Percentiles rank a stretch among this genome's conserved stretches.
phyloP scores from a whole-genome alignment of 257 asterid species.

The Solanum chiquidenum region DNA sequence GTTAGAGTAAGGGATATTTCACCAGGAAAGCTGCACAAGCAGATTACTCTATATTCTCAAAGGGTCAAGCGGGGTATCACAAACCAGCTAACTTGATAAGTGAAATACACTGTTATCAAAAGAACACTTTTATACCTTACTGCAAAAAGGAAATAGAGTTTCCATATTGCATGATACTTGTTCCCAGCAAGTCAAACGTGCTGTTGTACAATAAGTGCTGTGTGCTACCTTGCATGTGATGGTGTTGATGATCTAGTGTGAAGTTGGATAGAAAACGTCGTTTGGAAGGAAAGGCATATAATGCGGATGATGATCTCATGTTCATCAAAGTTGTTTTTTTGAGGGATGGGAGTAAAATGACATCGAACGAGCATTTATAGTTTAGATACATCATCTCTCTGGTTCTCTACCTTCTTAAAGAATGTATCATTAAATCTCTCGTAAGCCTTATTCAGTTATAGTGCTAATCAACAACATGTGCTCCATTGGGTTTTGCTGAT shows the following conservation, averaged over 20 bases:
- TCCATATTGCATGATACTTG: neutral
- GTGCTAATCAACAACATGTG: neutral
- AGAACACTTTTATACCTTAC: neutral
- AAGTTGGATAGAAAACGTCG: neutral
- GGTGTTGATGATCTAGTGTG: neutral
- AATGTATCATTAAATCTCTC: neutral
- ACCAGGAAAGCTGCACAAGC: neutral
- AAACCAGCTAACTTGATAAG: neutral
- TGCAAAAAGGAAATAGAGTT: neutral
- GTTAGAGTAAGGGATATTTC: neutral
- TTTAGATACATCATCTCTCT: neutral
- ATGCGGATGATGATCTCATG: neutral
- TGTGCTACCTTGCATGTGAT: neutral
- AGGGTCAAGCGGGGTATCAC: neutral
- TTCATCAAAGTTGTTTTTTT: neutral
- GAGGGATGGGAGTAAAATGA: neutral
- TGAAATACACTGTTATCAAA: neutral
- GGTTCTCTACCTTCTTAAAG: neutral
- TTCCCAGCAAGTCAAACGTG: neutral
- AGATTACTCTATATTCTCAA: neutral
- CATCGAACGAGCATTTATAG: neutral
- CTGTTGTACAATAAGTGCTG: neutral
- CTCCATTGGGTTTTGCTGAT: neutral
- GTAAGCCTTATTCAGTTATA: neutral
- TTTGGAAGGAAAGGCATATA: neutral